Base-by-base conservation (phyloP, 495 filamentous ascomycete species). In the Penicillium turbatum region DNA sequence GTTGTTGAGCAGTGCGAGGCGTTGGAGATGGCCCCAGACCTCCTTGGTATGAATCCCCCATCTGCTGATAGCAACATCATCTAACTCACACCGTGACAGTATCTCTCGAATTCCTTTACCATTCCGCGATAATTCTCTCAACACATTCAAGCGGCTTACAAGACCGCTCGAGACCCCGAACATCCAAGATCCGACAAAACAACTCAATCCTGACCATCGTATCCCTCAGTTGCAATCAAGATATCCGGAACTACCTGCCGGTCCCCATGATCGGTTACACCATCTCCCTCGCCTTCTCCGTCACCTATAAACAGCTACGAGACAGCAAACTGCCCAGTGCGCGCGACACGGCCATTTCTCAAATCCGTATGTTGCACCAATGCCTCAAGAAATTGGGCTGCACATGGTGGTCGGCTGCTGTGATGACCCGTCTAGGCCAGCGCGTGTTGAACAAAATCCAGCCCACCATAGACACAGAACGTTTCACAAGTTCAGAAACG, bases 1-100 rank as follows among this genome's bases (percentile, higher is more conserved):
- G 64, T 87, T n/a, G 19, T 66, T 2, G 38, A 59, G 11, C 29
- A 34, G 1, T 61, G 47, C 21, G 40, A 48, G 2, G 54, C 51
- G 6, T 55, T 53, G 57, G 38, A 61, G 7, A 35, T 56, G 24
- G 17, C 45, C 0, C 30, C 37, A 15, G 44, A 59, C 12, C 2
- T 48, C 1, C 45, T 60, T 15, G 45, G 63, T 66, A 45, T 47
- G 60, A 29, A 34, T 15, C 3, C 0, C 11, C 7, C 24, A 5
- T 12, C 11, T 6, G 26, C 50, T 17, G 10, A 3, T 19, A 26
- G 29, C 19, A 29, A 37, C 2, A 11, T 5, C 5, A 5, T 11
- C 52, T 61, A 47, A 66, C 6, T 19, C 12, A 0, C 15, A 31
- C 5, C 26, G n/a, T 11, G 16, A 46, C 2, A 66, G 63, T 53